Conservation (phyloP, 345 rosid species). For the Dimocarpus longan region DNA sequence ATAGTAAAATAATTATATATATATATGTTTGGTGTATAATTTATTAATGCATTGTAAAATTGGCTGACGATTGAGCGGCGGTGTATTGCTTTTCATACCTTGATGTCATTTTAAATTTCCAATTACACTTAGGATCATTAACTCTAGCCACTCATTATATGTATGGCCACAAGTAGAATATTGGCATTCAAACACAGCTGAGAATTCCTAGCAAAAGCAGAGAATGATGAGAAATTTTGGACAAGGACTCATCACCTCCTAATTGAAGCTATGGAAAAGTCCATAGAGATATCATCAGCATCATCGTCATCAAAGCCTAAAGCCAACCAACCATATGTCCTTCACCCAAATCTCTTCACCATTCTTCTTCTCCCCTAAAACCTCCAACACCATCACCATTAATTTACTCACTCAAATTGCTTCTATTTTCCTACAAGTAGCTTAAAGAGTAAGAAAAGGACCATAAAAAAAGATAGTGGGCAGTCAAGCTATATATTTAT, state of each 20-base stretch:
- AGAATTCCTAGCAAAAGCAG: slow-evolving; percentile 13
- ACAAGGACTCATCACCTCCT: slow-evolving; percentile 6
- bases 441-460: slow-evolving; percentile 21
- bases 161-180: slow-evolving; percentile 10
- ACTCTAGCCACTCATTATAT: background rate
- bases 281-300: background rate
- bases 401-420: slow-evolving; percentile 18
- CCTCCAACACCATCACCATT: slow-evolving; percentile 10
- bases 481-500: slow-evolving; percentile 8
- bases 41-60: too few species aligned
- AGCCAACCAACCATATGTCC: slow-evolving; percentile 12
- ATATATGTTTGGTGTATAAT: background rate
- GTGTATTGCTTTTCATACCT: background rate
- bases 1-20: too few species aligned
- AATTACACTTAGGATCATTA: slow-evolving; percentile 5
- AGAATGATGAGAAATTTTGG: slow-evolving; percentile 13
- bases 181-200: slow-evolving; percentile 7
- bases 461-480: slow-evolving; percentile 10
- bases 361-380: slow-evolving; percentile 13
- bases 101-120: slow-evolving; percentile 5
- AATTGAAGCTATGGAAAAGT: background rate
- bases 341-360: slow-evolving; percentile 19
- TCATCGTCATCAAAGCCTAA: slow-evolving; percentile 11
- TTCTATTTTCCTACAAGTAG: background rate
- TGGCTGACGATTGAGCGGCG: too few species aligned